phyloP scores from a whole-genome alignment of 768 basidiomycete species.

The Cyathus striatus region DNA sequence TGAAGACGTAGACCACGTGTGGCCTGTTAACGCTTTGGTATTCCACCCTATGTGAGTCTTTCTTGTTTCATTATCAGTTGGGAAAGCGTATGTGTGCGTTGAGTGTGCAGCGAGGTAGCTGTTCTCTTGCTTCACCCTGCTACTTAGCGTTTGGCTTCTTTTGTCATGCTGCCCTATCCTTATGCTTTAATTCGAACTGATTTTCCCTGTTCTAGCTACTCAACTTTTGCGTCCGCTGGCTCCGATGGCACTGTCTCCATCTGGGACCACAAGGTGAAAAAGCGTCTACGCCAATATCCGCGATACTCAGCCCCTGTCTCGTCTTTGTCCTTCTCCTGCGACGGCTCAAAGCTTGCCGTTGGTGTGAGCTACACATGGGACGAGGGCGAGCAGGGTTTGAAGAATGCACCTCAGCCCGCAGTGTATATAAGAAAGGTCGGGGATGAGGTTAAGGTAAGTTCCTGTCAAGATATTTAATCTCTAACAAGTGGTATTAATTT shows the following conservation, averaged over 20 bases:
- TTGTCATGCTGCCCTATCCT: not conserved
- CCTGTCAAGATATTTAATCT: not conserved
- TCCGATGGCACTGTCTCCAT: slow-evolving; percentile 92
- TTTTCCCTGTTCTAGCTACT: slow-evolving; percentile 46
- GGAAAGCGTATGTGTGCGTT: not conserved
- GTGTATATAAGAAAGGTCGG: slow-evolving; percentile 61
- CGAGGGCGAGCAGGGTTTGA: slow-evolving; percentile 70
- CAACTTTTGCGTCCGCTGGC: slow-evolving; percentile 94
- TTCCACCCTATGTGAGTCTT: slow-evolving; percentile 79
- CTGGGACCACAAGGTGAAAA: slow-evolving; percentile 97
- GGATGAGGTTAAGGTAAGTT: slow-evolving; percentile 65
- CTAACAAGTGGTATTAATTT: not conserved
- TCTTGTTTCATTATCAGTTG: not conserved
- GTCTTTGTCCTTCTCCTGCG: slow-evolving; percentile 75
- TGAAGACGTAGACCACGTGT: slow-evolving; percentile 90
- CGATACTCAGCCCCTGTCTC: slow-evolving; percentile 76
- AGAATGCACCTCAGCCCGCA: slow-evolving; percentile 56
- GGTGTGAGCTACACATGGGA: slow-evolving; percentile 90
- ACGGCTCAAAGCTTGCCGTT: slow-evolving; percentile 80
- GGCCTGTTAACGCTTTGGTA: slow-evolving; percentile 92
- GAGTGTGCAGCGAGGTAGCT: too few relatives aligned
- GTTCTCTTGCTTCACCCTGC: slow-evolving; percentile 1
- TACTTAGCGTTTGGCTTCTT: not conserved
- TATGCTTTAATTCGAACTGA: not conserved
- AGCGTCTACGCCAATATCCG: slow-evolving; percentile 86